Base-by-base conservation (phyloP, 306 rosid genomes). In the Leucaena leucocephala region DNA sequence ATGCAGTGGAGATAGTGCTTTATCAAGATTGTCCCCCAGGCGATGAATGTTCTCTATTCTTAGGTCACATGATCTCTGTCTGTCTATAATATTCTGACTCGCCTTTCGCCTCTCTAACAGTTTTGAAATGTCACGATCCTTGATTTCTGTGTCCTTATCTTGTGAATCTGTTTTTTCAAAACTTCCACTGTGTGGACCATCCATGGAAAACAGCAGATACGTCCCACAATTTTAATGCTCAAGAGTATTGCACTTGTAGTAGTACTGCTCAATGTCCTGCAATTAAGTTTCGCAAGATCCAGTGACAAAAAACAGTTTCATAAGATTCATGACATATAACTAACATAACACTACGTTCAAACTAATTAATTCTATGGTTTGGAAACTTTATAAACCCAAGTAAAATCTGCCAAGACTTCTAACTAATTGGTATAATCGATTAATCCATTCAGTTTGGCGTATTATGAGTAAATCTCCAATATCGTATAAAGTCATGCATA, bases 11-110 rank as follows among this genome's bases (percentile, higher is more conserved):
- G 92, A 92, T 62, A 62, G 40, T 38, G 77, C 39, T 58, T 3
- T 54, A 33, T 94, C 96, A 45, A 39, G 15, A 76, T 76, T 85
- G 49, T 89, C 97, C 17, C 13, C 62, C 12, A 22, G 44, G 63
- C 91, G 90, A 78, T 50, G 68, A 62, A 21, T 33, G 85, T 3
- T 73, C 0, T 94, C 88, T 52, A 81, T 72, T 22, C 89, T 76
- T 76, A 91, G 83, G 62, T 94, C 97, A 54, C 43, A 89, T 21
- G 98, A 94, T 78, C 90, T 86, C 72, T 89, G 87, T 80, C 94
- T 89, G 71, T 90, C 97, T 65, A 88, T 84, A 79, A 87, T 85
- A 77, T 90, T 90, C 87, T 89, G 34, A 72, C 83, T 9, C 12
- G 14, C 19, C 85, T 90, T 90, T 66, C 94, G 93, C 86, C 67